phyloP scores from a whole-genome alignment of 148 eudicot species.

The Amaranthus cruentus region DNA sequence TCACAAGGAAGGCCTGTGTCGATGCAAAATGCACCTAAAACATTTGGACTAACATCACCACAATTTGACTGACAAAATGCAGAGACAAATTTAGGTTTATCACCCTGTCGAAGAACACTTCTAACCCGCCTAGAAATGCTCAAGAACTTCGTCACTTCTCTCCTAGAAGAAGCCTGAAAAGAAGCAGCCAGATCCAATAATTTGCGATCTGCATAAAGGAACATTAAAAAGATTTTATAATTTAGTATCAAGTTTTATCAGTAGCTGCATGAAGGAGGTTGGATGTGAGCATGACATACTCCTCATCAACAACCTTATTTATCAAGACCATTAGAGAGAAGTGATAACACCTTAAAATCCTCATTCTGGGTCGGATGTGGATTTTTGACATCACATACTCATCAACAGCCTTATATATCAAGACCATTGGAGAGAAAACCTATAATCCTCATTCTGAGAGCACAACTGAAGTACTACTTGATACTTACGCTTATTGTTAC shows the following conservation, averaged over 20 bases:
- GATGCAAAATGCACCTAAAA: constrained; percentile 85
- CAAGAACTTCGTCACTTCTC: constrained; percentile 52
- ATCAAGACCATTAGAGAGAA: neutral
- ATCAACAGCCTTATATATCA: too few species aligned
- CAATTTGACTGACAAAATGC: constrained; percentile 96
- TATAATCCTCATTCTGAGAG: neutral
- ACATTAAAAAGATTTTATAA: neutral
- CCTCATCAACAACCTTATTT: neutral
- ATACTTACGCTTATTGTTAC: constrained; percentile 60
- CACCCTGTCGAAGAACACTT: constrained; percentile 57
- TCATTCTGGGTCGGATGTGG: too few species aligned
- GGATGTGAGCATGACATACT: neutral
- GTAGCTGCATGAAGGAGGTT: neutral
- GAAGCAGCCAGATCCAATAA: constrained; percentile 74
- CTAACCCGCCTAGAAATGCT: constrained; percentile 73
- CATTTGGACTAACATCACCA: constrained; percentile 97
- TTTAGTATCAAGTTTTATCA: neutral
- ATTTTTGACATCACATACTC: too few species aligned
- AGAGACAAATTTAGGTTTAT: constrained; percentile 73
- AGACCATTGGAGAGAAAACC: neutral
- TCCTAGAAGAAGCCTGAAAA: constrained; percentile 64
- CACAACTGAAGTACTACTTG: neutral
- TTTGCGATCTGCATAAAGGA: constrained; percentile 58
- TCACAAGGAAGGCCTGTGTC: constrained; percentile 91
- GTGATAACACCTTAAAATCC: too few species aligned